Conservation (phyloP, 2,329 filamentous ascomycete genomes). For the Pseudogymnoascus pannorum region DNA sequence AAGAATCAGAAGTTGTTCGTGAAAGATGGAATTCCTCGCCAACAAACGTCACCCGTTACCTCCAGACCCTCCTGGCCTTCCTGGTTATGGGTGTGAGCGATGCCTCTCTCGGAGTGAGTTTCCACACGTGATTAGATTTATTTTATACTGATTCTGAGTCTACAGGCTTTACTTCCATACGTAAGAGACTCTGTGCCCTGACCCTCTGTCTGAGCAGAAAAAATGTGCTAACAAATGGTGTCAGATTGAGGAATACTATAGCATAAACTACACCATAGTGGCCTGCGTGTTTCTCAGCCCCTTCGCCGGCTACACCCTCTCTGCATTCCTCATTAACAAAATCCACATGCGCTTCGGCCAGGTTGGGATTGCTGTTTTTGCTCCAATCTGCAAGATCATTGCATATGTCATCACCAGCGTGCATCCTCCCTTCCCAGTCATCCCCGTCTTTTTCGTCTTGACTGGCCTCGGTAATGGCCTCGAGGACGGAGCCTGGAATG, state of each 20-base stretch:
- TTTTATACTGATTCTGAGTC: conserved; percentile 18
- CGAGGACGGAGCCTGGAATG: conserved; percentile 52
- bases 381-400: conserved; percentile 53
- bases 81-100: conserved; percentile 64
- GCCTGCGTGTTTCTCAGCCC: conserved; percentile 62
- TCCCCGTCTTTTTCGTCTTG: conserved; percentile 58
- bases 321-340: conserved; percentile 56
- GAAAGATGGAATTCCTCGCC: conserved; percentile 59
- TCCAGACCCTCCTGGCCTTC: conserved; percentile 54
- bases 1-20: conserved; percentile 16
- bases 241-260: conserved; percentile 55
- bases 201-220: background rate
- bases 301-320: conserved; percentile 56
- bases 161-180: conserved; percentile 39
- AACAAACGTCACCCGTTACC: conserved; percentile 50
- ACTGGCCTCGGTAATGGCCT: conserved; percentile 67
- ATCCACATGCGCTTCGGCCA: conserved; percentile 68
- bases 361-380: conserved; percentile 61
- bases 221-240: background rate
- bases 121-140: conserved; percentile 24
- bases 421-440: conserved; percentile 62
- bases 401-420: conserved; percentile 58
- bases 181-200: conserved; percentile 23
- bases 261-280: conserved; percentile 53
- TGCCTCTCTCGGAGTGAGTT: conserved; percentile 53